phyloP scores from a whole-genome alignment of 1,139 yeast genomes.

The Scheffersomyces lignicola region DNA sequence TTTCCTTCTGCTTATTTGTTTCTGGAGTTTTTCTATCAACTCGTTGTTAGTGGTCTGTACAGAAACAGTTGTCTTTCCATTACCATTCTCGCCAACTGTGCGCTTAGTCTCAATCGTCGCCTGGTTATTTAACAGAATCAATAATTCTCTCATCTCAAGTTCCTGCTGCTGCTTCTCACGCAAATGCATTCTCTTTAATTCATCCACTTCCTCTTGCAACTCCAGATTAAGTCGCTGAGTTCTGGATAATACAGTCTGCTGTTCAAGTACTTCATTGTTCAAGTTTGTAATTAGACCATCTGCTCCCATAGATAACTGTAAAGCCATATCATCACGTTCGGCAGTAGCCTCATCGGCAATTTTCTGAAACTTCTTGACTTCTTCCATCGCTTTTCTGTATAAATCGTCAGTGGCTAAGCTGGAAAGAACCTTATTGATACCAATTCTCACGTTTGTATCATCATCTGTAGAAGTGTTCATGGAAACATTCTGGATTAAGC shows the following conservation, averaged over 20 bases:
- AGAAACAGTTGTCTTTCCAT: constrained; percentile 40
- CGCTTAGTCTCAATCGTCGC: constrained; percentile 34
- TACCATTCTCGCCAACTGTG: constrained; percentile 15
- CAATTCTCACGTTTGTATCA: constrained; percentile 77
- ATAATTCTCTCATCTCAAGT: constrained; percentile 81
- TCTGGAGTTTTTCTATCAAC: constrained; percentile 51
- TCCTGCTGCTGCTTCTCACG: constrained; percentile 85
- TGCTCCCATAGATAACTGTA: constrained; percentile 77
- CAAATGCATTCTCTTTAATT: constrained; percentile 66
- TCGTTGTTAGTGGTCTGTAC: constrained; percentile 43
- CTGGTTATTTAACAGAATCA: constrained; percentile 58
- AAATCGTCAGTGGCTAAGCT: constrained; percentile 89
- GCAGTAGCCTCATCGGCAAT: constrained; percentile 80
- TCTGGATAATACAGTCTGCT: constrained; percentile 63
- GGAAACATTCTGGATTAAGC: constrained; percentile 77
- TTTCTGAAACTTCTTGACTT: constrained; percentile 64
- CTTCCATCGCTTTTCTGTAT: constrained; percentile 76
- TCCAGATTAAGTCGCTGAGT: constrained; percentile 69
- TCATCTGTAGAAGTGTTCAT: constrained; percentile 64
- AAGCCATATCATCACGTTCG: constrained; percentile 76
- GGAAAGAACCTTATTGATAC: constrained; percentile 75
- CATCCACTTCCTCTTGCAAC: constrained; percentile 66
- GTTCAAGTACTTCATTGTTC: constrained; percentile 69
- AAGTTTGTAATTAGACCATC: constrained; percentile 79
- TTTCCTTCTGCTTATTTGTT: constrained; percentile 61